Conservation (phyloP, 1,284 basidiomycete genomes). For the Marasmius oreades region DNA sequence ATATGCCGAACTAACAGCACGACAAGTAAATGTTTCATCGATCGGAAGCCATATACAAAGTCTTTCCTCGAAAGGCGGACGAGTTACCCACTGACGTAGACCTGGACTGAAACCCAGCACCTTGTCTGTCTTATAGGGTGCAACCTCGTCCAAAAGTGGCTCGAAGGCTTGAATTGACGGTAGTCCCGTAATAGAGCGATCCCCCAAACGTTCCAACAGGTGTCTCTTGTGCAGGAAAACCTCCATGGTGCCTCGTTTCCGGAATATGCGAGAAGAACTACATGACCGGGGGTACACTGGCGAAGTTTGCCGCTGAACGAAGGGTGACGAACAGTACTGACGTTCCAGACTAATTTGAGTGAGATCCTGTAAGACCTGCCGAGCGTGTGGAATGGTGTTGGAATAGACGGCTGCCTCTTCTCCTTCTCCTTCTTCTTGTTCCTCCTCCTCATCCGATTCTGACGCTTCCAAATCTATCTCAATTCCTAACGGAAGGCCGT, state of each 20-base stretch:
- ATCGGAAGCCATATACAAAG: conserved; percentile 48
- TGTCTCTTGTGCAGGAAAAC: conserved; percentile 46
- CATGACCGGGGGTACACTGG: conserved; percentile 64
- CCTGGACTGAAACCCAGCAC: conserved; percentile 49
- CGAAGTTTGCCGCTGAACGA: conserved; percentile 38
- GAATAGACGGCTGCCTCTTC: conserved; percentile 10
- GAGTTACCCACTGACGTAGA: conserved; percentile 60
- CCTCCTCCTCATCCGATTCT: not conserved
- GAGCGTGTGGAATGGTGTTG: conserved; percentile 13
- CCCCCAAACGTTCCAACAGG: conserved; percentile 45
- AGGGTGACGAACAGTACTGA: conserved; percentile 46
- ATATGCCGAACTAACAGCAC: conserved; percentile 40
- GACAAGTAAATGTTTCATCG: conserved; percentile 33
- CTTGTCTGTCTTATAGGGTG: conserved; percentile 37
- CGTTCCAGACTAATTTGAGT: conserved; percentile 39
- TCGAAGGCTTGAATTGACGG: too few relatives aligned
- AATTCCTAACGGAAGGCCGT: not conserved
- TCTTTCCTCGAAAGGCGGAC: conserved; percentile 76
- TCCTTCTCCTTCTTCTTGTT: conserved; percentile 19
- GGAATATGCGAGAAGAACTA: conserved; percentile 39
- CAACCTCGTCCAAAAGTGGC: conserved; percentile 47
- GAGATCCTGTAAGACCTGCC: conserved; percentile 29
- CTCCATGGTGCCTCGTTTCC: conserved; percentile 38
- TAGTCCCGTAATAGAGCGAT: conserved; percentile 32
- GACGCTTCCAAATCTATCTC: not conserved